phyloP scores from a whole-genome alignment of 306 rosid species.

The Crataegus laevigata region DNA sequence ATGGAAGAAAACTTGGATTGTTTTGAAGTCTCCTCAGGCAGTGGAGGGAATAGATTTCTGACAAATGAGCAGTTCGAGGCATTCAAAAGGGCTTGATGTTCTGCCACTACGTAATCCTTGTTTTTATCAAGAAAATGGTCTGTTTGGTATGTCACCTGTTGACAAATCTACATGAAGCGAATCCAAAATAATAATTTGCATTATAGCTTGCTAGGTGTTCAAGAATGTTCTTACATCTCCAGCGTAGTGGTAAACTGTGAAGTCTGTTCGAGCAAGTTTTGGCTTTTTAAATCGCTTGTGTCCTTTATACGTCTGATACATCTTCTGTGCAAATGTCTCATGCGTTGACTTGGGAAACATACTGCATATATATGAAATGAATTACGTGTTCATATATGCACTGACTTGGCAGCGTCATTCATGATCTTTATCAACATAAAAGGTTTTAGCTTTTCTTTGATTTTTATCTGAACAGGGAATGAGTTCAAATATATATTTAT shows the following conservation, averaged over 20 bases:
- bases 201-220: neutral
- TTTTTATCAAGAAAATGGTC: conserved; percentile 95
- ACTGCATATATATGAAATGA: conserved; percentile 39
- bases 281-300: conserved; percentile 97
- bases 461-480: neutral
- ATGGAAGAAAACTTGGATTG: conserved; percentile 93
- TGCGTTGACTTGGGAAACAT: conserved; percentile 99
- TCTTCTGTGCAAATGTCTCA: conserved; percentile 95
- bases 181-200: conserved; percentile 7
- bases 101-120: conserved; percentile 99
- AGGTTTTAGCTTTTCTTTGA: neutral
- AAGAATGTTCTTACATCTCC: conserved; percentile 70
- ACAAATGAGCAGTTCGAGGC: conserved; percentile 84
- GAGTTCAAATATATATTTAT: neutral
- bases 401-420: neutral
- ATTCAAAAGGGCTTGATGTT: conserved; percentile 83
- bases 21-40: conserved; percentile 84
- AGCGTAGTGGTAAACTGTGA: conserved; percentile 85
- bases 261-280: conserved; percentile 93
- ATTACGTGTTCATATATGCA: neutral
- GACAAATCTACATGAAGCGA: conserved; percentile 9
- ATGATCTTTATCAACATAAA: neutral
- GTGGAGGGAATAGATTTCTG: conserved; percentile 77
- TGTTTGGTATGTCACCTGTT: conserved; percentile 79
- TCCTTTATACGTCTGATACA: conserved; percentile 91